Conservation (phyloP, 768 basidiomycete species). For the Podaxis rugospora region DNA sequence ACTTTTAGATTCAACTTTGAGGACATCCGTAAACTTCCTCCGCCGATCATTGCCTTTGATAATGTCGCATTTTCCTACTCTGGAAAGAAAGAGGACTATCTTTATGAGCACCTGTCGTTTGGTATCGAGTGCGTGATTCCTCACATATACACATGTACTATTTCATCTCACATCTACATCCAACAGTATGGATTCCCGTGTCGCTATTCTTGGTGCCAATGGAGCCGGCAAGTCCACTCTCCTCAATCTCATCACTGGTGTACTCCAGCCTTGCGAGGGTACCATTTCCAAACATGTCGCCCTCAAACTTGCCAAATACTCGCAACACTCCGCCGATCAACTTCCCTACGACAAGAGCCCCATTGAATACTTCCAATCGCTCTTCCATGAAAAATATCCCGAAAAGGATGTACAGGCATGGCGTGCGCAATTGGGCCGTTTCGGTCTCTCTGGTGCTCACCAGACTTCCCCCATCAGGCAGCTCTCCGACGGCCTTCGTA, state of each 20-base stretch:
- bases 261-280: conserved; percentile 75
- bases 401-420: conserved; percentile 92
- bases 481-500: conserved; percentile 92
- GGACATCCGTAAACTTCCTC: conserved; percentile 88
- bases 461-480: conserved; percentile 93
- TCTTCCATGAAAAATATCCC: conserved; percentile 82
- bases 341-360: conserved; percentile 90
- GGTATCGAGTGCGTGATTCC: conserved; percentile 79
- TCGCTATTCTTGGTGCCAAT: conserved; percentile 94
- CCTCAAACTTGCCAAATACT: conserved; percentile 97
- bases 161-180: background rate
- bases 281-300: conserved; percentile 84
- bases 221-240: conserved; percentile 71
- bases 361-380: conserved; percentile 87
- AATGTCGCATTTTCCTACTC: conserved; percentile 95
- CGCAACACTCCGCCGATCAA: conserved; percentile 98
- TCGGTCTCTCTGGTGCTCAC: conserved; percentile 91
- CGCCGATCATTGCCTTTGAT: conserved; percentile 96
- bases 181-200: conserved; percentile 86
- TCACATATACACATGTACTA: conserved; percentile 8
- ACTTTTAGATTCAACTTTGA: conserved; percentile 82
- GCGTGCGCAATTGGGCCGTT: conserved; percentile 92
- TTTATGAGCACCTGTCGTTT: conserved; percentile 88
- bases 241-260: conserved; percentile 74
- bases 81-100: conserved; percentile 79